phyloP scores from a whole-genome alignment of 768 basidiomycete genomes.

The Dendrothele bispora region DNA sequence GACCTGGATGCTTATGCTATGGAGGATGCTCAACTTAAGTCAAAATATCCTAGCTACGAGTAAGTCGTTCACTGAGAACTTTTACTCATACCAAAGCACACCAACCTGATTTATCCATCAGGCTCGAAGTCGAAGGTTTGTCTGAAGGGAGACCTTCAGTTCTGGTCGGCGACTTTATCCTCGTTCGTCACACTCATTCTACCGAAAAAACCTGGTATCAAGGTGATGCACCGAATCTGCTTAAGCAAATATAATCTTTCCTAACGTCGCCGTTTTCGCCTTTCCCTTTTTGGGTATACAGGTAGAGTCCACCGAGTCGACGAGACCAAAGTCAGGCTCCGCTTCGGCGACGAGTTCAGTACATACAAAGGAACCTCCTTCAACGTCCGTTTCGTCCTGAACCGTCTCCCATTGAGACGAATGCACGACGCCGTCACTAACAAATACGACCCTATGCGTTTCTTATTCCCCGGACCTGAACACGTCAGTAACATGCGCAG shows the following conservation, averaged over 20 bases:
- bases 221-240: no score
- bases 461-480: constrained; percentile 46
- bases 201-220: constrained; percentile 33
- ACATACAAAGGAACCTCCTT: constrained; percentile 38
- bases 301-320: constrained; percentile 52
- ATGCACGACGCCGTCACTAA: constrained; percentile 55
- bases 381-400: constrained; percentile 57
- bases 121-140: constrained; percentile 52
- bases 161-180: constrained; percentile 49
- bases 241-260: no score
- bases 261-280: constrained; percentile 26
- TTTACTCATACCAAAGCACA: constrained; percentile 1
- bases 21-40: constrained; percentile 32
- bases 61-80: constrained; percentile 27
- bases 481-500: constrained; percentile 23
- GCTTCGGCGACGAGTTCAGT: constrained; percentile 47
- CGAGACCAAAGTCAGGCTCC: constrained; percentile 42
- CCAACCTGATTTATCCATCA: constrained; percentile 16
- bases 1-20: constrained; percentile 39
- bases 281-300: no score
- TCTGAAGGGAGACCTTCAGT: constrained; percentile 61
- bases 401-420: constrained; percentile 51
- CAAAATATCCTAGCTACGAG: constrained; percentile 45
- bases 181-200: constrained; percentile 24
- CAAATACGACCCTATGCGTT: constrained; percentile 33